Evolutionary conservation across 345 rosid species (phyloP), one percentile per base, ranked within the genome.

Genomic region (Dimocarpus longan): DNA sequence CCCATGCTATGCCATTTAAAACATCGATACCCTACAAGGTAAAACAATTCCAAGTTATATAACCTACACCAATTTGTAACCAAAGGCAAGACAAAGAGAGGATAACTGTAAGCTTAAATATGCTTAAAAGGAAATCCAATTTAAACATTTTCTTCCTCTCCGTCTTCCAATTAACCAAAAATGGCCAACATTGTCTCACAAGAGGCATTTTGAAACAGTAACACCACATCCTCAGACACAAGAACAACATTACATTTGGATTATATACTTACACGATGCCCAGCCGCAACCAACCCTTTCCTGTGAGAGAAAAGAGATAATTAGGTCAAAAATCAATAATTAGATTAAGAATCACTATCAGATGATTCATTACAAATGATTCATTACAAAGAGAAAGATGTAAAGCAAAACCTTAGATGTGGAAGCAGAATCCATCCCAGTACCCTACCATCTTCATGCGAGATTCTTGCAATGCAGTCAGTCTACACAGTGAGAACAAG

Each of bases 1-100:
- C 98, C 98, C 98, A 94, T 52, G 99, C 99, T 80, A 96, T 96
- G 54, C 99, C 99, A 54, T 96, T 96, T 78, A 96, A 82, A 71
- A 96, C 98, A 89, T 96, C 99, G 76, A 96, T 84, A 66, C 78
- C 83, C 98, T 93, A 57, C 43, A 71, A 79, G 66, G 66, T 46
- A 66, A 71, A 22, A 50, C 73, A 71, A 80, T 63, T 40, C 13
- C 68, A 22, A 76, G 62, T 70, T 28, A 75, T 3, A 42, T 74
- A 18, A 67, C 68, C 68, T 18, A 64, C 26, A 4, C 18, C 16
- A 78, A n/a, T 69, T 43, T 68, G 46, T 8, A 24, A 73, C 21
- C 44, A 11, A 22, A 48, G 81, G 48, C 26, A 73, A 19, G 2
- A 9, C 5, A 3, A 62, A 37, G 37, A 73, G 50, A 39, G 40